Evolutionary conservation across 495 filamentous ascomycete genomes (phyloP).

Genomic region (Usnea hakonensis): DNA sequence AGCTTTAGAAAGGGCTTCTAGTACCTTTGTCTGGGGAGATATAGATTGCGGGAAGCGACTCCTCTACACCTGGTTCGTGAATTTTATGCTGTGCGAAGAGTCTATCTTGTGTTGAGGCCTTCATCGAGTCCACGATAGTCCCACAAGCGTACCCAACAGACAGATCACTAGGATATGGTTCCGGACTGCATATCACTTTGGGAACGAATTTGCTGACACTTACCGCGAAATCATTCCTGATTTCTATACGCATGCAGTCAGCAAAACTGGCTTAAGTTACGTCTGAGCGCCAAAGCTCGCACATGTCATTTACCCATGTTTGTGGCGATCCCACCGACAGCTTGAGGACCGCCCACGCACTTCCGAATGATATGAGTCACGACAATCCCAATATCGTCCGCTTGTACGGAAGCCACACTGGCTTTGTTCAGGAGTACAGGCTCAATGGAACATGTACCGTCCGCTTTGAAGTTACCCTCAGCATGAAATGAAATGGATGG

Average conservation of each 20-base stretch:
- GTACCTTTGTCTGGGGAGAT: neutral
- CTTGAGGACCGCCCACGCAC: neutral
- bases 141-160: neutral
- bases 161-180: neutral
- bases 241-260: neutral
- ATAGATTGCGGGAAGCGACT: neutral
- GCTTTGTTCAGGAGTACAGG: neutral
- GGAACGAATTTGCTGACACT: neutral
- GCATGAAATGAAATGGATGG: neutral
- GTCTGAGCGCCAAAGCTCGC: neutral
- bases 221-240: neutral
- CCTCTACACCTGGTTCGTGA: neutral
- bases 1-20: neutral
- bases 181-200: neutral
- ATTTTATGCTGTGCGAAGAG: neutral
- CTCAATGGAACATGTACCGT: neutral
- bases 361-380: neutral
- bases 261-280: neutral
- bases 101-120: neutral
- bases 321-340: neutral
- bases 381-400: neutral
- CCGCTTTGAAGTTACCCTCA: neutral
- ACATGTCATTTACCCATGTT: neutral
- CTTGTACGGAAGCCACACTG: neutral
- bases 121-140: neutral